Evolutionary conservation across 805 yeast species (phyloP), one percentile per base, ranked within the genome.

Genomic region (Maudiozyma pseudohumilis): DNA sequence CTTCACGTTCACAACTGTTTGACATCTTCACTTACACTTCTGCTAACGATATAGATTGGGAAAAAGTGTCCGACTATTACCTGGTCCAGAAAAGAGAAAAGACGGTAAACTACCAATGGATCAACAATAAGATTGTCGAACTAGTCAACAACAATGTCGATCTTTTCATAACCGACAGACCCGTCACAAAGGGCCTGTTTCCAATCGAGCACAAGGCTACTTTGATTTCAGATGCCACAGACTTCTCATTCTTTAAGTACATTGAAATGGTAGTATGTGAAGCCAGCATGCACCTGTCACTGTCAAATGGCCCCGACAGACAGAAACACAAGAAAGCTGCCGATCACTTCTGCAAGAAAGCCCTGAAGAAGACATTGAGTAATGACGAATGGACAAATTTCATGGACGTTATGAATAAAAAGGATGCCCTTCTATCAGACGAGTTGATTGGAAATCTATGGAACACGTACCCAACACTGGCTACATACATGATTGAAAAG

Each of bases 1-100:
- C 61, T 67, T 29, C 58, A 62, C 41, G 60, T 44, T 48, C 61
- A 48, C 29, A 72, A 20, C 66, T 72, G 26, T 60, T 69, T 11
- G 68, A 73, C 37, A 71, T 77, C 1, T 53, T 59, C 18, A 56
- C 59, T 63, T 8, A 60, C 58, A 40, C 51, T 6, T 13, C 19
- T 13, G 13, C 17, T 1, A 44, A 49, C 6, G 15, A 31, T 10
- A 55, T 50, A 1, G 53, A 61, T n/a, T 54, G 60, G 48, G 55
- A 40, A 19, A 55, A 50, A 15, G 59, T 63, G 1, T 53, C 65
- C 3, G 67, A 66, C 8, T 64, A 71, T 12, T 64, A 65, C 34
- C 61, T 61, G 18, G 66, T 64, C 5, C 68, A 66, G 22, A 64
- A 76, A 15, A 36, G 23, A 15, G 22, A 36, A 4, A 19, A 26